Base-by-base conservation (phyloP, 2,329 filamentous ascomycete species). In the Acrocalymma vagum region DNA sequence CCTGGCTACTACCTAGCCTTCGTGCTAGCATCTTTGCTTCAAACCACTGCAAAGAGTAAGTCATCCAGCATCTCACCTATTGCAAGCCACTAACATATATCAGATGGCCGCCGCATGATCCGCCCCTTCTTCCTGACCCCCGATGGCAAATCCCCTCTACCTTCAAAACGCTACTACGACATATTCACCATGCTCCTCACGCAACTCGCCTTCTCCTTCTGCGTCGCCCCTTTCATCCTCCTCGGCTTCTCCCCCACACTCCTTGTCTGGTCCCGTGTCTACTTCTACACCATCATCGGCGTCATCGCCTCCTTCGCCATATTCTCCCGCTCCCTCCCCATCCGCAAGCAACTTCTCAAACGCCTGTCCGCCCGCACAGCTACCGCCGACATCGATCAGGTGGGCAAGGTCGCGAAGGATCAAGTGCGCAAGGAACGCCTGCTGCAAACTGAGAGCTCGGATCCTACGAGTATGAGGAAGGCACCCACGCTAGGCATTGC, bases 1-100 rank as follows among this genome's bases (percentile, higher is more conserved):
- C 93, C 94, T 0, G 94, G 94, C 5, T 99, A 99, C 71, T 97
- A 97, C 69, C 73, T 99, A 46, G 81, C 87, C 5, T 99, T 99
- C 62, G 74, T 97, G 26, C 79, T 97, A 6, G 94, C 89, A 1
- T 91, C 90, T 48, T 88, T 99, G 54, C 82, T 96, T 20, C 94
- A 99, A 67, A 96, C 91, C 2, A 86, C 86, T 13, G 92, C 94
- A 39, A 99, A 99, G 77, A 91, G 92, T 96, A 78, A 68, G 87
- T 79, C 11, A 3, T n/a, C 9, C 8, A 16, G 4, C 25, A 13
- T 29, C 25, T 18, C 3, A 5, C 11, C n/a, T 7, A 17, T 17
- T n/a, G 11, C 7, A 16, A 2, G 13, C 31, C 29, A 23, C 39
- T 57, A 29, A 50, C 33, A 39, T 32, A 1, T 35, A 7, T 3